phyloP scores from a whole-genome alignment of 331 rosid species.

The Malus hybrid region DNA sequence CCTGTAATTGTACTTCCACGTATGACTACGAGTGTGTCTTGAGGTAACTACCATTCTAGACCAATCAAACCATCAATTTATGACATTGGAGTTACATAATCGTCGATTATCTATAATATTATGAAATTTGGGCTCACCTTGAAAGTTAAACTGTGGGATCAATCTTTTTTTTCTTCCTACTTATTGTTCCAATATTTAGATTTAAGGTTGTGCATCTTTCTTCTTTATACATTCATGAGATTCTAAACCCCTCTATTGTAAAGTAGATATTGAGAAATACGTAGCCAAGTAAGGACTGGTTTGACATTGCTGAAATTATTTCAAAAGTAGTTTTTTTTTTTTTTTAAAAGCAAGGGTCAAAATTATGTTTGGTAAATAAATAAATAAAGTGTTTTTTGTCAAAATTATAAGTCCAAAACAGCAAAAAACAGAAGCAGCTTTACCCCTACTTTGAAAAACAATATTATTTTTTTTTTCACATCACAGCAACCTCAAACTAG shows the following conservation, averaged over 20 bases:
- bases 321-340: too few species aligned
- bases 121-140: background rate
- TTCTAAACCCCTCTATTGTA: background rate
- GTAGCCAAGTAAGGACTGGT: background rate
- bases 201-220: background rate
- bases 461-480: too few species aligned
- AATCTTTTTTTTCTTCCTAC: background rate
- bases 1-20: background rate
- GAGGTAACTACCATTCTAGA: background rate
- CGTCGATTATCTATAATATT: background rate
- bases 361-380: too few species aligned
- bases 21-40: slow-evolving; percentile 1
- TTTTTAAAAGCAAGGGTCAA: too few species aligned
- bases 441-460: too few species aligned
- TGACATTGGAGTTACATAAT: background rate
- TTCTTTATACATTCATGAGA: background rate
- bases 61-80: background rate
- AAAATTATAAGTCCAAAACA: too few species aligned
- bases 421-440: too few species aligned
- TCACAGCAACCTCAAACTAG: too few species aligned
- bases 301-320: too few species aligned
- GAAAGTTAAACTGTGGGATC: background rate
- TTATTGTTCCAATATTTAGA: background rate
- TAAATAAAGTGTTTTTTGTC: too few species aligned
- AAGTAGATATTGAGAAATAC: background rate